phyloP scores from a whole-genome alignment of 129 eudicot genomes.

The Heracleum sosnowskyi region DNA sequence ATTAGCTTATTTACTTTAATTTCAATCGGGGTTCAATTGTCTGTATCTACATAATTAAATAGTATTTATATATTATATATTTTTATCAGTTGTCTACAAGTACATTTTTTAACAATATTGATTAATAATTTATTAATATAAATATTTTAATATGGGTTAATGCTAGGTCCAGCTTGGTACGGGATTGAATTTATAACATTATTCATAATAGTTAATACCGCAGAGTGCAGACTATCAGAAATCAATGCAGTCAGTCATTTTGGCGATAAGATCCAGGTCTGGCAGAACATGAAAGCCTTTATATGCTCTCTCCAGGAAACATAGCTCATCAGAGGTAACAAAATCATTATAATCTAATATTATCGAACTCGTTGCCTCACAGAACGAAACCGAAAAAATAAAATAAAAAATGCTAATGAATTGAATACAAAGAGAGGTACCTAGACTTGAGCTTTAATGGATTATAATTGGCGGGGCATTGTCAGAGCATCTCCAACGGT shows the following conservation, averaged over 20 bases:
- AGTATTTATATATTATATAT: no score
- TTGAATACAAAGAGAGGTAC: constrained; percentile 8
- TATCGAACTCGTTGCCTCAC: background rate
- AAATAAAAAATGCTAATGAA: constrained; percentile 1
- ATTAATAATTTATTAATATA: no score
- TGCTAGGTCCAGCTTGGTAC: no score
- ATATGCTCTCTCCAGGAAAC: background rate
- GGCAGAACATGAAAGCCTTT: background rate
- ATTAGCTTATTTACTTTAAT: no score
- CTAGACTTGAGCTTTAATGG: constrained; percentile 25
- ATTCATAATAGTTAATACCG: no score
- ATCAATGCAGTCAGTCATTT: background rate
- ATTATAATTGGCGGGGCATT: constrained; percentile 26
- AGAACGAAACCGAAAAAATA: background rate
- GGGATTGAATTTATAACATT: no score
- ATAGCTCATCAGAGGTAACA: background rate
- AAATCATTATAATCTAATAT: background rate
- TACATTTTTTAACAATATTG: no score
- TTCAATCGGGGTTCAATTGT: no score
- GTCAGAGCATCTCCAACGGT: no score
- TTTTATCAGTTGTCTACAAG: no score
- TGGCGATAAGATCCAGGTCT: background rate
- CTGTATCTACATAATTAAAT: no score
- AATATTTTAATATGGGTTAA: no score
- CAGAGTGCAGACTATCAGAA: constrained; percentile 1